Evolutionary conservation across 495 filamentous ascomycete genomes (phyloP), one percentile per base, ranked within the genome.

Genomic region (Daldinia caldariorum): DNA sequence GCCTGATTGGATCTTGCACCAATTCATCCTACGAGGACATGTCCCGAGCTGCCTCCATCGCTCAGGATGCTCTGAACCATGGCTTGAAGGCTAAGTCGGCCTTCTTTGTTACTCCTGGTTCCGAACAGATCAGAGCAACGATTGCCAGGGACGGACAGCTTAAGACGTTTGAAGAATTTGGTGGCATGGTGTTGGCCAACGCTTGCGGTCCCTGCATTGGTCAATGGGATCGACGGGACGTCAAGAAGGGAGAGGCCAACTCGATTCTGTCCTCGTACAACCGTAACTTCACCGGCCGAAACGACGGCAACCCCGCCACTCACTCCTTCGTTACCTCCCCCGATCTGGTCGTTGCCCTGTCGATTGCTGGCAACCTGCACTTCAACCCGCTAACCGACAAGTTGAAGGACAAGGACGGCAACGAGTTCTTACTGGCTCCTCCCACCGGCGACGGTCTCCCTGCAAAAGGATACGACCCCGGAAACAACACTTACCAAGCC

Each of bases 11-110:
- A 62, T 98, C 95, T 78, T 99, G 95, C 91, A 99, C 95, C 73
- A 99, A 99, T 88, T 97, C 93, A 47, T 97, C 94, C 31, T 99
- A 99, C 81, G 96, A 99, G 85, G 95, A 99, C 77, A 98, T 99
- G 95, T 92, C 90, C 73, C 93, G 96, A 70, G 92, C 89, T 76
- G 95, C 95, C 59, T 93, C 94, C 37, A 98, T 99, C 79, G 96
- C 94, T 56, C 92, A 89, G 63, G 93, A 99, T 81, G 96, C 96
- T 72, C 87, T 97, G 63, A 81, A 94, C 83, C 94, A 97, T 78
- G 96, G 95, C 69, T 67, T 98, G 77, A 97, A 97, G 86, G 87
- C 96, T 72, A 97, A 97, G 88, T 86, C 93, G 75, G 83, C 92
- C 74, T 98, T 98, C 85, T 92, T 92, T 75, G 91, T 99, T 69